These are phyloP conservation scores for Macrophomina tecta DNA, from an alignment of 2,329 filamentous ascomycete species.

Conservation along the genomic window DNA sequence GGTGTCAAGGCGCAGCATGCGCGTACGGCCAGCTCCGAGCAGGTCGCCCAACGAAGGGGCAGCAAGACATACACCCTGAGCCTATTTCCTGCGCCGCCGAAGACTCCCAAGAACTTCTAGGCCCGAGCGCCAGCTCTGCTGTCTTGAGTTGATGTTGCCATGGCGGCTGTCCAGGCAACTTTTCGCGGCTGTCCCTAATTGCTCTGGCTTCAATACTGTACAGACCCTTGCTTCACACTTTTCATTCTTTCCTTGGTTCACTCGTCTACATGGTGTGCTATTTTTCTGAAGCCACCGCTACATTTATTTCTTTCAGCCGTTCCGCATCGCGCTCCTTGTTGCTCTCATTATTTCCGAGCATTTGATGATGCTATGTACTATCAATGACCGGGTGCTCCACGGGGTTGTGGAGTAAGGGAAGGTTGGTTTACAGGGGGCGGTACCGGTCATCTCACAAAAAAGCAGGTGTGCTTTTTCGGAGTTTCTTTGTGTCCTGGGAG, in stretches of 20 bases:
- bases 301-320: background rate
- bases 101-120: conserved; percentile 16
- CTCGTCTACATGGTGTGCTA: conserved; percentile 21
- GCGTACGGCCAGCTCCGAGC: conserved; percentile 18
- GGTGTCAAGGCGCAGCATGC: conserved; percentile 18
- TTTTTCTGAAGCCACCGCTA: conserved; percentile 26
- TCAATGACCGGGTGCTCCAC: conserved; percentile 25
- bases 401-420: conserved; percentile 15
- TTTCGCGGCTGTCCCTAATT: conserved; percentile 1
- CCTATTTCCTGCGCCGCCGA: conserved; percentile 44
- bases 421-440: conserved; percentile 21
- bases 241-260: conserved; percentile 2
- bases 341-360: conserved; percentile 11
- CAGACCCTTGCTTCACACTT: conserved; percentile 8
- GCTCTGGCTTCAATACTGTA: conserved; percentile 1
- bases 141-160: background rate
- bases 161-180: background rate
- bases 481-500: conserved; percentile 16
- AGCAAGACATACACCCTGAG: conserved; percentile 34
- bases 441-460: conserved; percentile 24
- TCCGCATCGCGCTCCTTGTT: background rate
- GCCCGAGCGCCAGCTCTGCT: background rate
- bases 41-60: background rate
- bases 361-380: conserved; percentile 26
- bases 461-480: conserved; percentile 22